Percentiles rank a stretch among this genome's conserved stretches.
Conservation (phyloP, 176 grass and related monocot species). For the Tuctoria greenei region DNA sequence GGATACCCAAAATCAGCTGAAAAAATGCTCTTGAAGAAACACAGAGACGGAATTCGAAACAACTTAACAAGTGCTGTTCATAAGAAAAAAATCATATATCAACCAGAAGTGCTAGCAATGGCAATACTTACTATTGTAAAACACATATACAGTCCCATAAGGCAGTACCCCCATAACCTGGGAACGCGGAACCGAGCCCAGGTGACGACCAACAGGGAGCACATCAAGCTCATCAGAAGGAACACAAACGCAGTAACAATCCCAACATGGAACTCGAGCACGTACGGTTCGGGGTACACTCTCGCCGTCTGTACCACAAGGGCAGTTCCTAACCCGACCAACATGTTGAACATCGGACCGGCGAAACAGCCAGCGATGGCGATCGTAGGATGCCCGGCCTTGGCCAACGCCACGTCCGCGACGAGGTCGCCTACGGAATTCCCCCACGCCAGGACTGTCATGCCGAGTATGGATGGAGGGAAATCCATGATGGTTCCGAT, state of each 20-base stretch:
- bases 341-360: slow-evolving; percentile 95
- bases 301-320: slow-evolving; percentile 78
- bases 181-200: slow-evolving; percentile 79
- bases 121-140: slow-evolving; percentile 68
- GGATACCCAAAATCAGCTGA: too few relatives aligned
- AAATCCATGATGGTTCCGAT: slow-evolving; percentile 83
- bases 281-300: slow-evolving; percentile 70
- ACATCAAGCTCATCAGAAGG: slow-evolving; percentile 88
- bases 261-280: slow-evolving; percentile 69
- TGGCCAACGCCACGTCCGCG: slow-evolving; percentile 73
- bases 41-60: too few relatives aligned
- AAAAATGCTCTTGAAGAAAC: too few relatives aligned
- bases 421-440: slow-evolving; percentile 91
- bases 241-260: slow-evolving; percentile 95
- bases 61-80: too few relatives aligned
- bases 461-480: slow-evolving; percentile 81
- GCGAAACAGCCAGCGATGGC: slow-evolving; percentile 94
- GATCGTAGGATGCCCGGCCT: slow-evolving; percentile 67
- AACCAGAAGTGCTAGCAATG: slow-evolving; percentile 50
- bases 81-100: slow-evolving; percentile 23
- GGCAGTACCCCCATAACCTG: slow-evolving; percentile 82
- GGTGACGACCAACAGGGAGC: slow-evolving; percentile 70
- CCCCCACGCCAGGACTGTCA: slow-evolving; percentile 91
- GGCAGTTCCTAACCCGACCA: slow-evolving; percentile 78
- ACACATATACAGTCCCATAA: slow-evolving; percentile 69